Evolutionary conservation across 331 rosid species (phyloP).

Genomic region (Spiraea crenata): DNA sequence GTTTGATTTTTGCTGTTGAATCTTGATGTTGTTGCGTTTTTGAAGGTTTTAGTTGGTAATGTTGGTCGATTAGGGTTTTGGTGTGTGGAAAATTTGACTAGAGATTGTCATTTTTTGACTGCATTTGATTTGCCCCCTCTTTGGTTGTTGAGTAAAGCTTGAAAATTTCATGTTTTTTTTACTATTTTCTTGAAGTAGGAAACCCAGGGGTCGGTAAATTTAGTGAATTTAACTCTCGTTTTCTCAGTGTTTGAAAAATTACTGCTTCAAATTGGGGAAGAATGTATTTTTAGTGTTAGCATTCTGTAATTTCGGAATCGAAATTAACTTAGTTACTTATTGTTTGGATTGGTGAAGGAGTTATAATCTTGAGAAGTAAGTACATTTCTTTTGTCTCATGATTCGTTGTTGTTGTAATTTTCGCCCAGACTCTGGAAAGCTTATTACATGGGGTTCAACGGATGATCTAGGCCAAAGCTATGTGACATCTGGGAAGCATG

Average conservation of each 20-base stretch:
- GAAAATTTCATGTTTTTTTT: neutral
- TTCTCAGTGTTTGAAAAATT: neutral
- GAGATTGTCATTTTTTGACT: neutral
- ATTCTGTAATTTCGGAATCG: neutral
- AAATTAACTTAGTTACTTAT: neutral
- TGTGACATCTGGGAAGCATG: conserved; percentile 93
- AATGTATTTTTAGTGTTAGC: too few species aligned
- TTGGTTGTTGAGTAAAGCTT: conserved; percentile 13
- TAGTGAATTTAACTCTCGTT: neutral
- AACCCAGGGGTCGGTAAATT: neutral
- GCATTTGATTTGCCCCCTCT: neutral
- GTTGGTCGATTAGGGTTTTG: conserved; percentile 3
- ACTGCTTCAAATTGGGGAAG: neutral
- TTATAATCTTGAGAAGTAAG: neutral
- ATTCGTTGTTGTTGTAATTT: conserved; percentile 7
- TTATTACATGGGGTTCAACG: conserved; percentile 97
- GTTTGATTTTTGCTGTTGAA: neutral
- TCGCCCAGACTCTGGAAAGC: conserved; percentile 74
- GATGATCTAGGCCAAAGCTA: conserved; percentile 99
- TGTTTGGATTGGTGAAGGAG: neutral
- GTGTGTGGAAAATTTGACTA: conserved; percentile 5
- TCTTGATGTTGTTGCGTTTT: neutral
- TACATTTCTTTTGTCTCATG: conserved; percentile 6
- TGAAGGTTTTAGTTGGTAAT: neutral
- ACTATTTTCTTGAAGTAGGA: neutral